Conservation (phyloP, 176 grass and related monocot species). For the Aechmea fasciata region DNA sequence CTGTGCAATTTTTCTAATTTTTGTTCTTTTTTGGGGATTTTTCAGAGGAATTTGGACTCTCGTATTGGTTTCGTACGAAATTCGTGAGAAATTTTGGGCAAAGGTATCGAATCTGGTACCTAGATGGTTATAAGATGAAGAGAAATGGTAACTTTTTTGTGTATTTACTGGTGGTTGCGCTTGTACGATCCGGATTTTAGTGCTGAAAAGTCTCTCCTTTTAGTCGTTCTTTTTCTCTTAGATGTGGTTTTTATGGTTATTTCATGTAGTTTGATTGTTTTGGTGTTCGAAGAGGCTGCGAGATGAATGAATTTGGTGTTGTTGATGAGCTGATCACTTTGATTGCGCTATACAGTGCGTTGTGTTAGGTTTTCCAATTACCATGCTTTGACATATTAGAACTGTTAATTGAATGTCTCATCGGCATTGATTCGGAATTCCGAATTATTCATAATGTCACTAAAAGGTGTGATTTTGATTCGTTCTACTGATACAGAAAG, state of each 20-base stretch:
- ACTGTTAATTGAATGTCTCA: neutral
- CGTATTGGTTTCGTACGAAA: neutral
- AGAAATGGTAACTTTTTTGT: neutral
- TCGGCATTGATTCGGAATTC: neutral
- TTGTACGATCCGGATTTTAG: conserved; percentile 5
- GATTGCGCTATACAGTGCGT: neutral
- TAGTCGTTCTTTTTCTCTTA: neutral
- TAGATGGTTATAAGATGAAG: too few relatives aligned
- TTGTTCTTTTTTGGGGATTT: neutral
- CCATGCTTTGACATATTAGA: neutral
- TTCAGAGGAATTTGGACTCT: neutral
- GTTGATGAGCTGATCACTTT: neutral
- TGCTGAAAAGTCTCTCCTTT: neutral
- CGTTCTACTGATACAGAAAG: too few relatives aligned
- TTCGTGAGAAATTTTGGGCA: neutral
- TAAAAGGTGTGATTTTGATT: too few relatives aligned
- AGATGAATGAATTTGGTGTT: neutral
- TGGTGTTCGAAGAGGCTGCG: neutral
- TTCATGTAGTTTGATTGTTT: neutral
- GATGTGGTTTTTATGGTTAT: neutral
- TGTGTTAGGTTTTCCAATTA: neutral
- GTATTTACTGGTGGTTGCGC: neutral
- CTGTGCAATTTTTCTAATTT: neutral
- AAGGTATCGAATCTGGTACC: too few relatives aligned
- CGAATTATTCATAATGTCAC: too few relatives aligned